These are phyloP conservation scores for Phaeosphaeria sp. DNA, from an alignment of 2,329 filamentous ascomycete species.

Conservation along the genomic window DNA sequence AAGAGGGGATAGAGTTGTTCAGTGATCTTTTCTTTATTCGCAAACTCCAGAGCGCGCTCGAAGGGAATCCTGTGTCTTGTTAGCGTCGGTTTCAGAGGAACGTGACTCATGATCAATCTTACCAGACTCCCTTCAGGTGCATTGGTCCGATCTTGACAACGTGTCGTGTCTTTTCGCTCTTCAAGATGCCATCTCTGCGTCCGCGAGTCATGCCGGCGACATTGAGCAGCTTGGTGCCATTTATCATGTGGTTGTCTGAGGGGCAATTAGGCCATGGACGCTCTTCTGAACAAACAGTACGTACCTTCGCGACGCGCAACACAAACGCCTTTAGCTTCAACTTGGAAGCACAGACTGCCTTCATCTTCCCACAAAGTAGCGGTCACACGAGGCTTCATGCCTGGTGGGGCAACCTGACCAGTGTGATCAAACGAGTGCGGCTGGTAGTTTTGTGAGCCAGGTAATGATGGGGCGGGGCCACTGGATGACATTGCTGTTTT, in stretches of 20 bases:
- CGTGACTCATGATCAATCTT: constrained; percentile 4
- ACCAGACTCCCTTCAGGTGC: constrained; percentile 82
- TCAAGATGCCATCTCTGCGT: constrained; percentile 91
- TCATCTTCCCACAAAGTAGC: constrained; percentile 99
- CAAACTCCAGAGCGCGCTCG: constrained; percentile 95
- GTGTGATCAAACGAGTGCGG: constrained; percentile 77
- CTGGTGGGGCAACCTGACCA: constrained; percentile 89
- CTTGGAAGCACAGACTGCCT: constrained; percentile 95
- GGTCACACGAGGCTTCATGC: constrained; percentile 95
- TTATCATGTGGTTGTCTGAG: constrained; percentile 97
- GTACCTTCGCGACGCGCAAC: constrained; percentile 88
- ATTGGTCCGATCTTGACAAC: constrained; percentile 99
- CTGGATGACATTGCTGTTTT: constrained; percentile 47
- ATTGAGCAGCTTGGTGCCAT: constrained; percentile 95
- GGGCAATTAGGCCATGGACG: constrained; percentile 1
- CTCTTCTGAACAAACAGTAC: constrained; percentile 16
- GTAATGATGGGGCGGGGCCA: constrained; percentile 34
- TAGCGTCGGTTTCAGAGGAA: constrained; percentile 2
- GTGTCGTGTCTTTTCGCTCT: constrained; percentile 95
- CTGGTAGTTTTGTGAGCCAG: constrained; percentile 43
- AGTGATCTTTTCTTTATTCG: constrained; percentile 99
- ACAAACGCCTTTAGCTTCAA: constrained; percentile 94
- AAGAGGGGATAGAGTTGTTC: constrained; percentile 94
- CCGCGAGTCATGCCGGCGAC: constrained; percentile 98
- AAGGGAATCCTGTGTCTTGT: constrained; percentile 81